Conservation (phyloP, 352 stramenopile species). For the Phytopythium ostracodes region DNA sequence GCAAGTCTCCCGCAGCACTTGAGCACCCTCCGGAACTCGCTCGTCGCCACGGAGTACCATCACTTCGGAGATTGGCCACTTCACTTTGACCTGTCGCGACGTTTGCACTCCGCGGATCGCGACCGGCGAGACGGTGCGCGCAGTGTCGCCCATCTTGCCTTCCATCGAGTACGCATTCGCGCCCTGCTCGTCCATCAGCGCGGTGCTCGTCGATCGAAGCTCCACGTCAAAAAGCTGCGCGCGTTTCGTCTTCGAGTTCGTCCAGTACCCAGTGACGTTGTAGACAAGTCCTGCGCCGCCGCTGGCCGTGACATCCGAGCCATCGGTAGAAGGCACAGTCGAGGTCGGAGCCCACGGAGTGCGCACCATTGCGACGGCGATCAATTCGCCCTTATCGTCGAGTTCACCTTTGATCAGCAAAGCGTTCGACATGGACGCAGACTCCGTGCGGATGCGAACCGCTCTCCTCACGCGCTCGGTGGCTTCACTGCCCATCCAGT, state of each 20-base stretch:
- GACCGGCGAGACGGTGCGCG: conserved; percentile 36
- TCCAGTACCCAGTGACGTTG: conserved; percentile 72
- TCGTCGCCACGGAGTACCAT: conserved; percentile 74
- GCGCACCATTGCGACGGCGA: conserved; percentile 41
- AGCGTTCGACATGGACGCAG: conserved; percentile 40
- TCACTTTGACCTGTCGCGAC: conserved; percentile 51
- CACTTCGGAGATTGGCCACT: conserved; percentile 76
- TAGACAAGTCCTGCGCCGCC: conserved; percentile 22
- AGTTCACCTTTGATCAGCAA: conserved; percentile 61
- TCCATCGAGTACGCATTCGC: conserved; percentile 39
- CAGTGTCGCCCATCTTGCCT: conserved; percentile 70
- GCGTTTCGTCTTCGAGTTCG: conserved; percentile 55
- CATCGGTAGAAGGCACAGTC: neutral
- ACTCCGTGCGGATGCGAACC: conserved; percentile 62
- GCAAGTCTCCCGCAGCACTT: conserved; percentile 65
- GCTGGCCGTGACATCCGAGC: conserved; percentile 6
- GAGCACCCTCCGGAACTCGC: conserved; percentile 57
- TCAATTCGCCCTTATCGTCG: conserved; percentile 71
- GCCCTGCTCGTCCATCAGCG: conserved; percentile 17
- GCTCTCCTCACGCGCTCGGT: conserved; percentile 60
- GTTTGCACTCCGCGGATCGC: conserved; percentile 58
- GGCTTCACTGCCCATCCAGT: conserved; percentile 77
- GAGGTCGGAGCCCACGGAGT: conserved; percentile 41
- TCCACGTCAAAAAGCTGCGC: conserved; percentile 78
- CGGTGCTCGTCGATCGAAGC: conserved; percentile 31